Evolutionary conservation across 768 basidiomycete species (phyloP).

Genomic region (Boletus pseudopeckii): DNA sequence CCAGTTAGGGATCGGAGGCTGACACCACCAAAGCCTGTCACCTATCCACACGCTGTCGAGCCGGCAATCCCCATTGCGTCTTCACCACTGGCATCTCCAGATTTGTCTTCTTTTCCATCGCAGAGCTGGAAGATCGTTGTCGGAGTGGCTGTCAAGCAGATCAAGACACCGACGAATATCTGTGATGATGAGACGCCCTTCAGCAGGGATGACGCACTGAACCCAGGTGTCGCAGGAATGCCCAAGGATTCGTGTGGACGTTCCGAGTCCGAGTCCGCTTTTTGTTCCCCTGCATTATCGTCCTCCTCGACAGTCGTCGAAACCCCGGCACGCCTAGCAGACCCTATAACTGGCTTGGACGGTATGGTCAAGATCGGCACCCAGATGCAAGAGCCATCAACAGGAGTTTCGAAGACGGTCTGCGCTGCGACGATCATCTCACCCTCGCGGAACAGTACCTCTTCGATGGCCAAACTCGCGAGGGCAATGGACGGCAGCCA

Average conservation of each 20-base stretch:
- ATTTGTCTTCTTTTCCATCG: constrained; percentile 3
- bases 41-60: not conserved
- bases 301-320: not conserved
- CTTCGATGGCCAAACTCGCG: not conserved
- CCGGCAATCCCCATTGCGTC: not conserved
- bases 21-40: not conserved
- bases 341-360: not conserved
- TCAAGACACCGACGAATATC: not conserved
- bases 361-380: not conserved
- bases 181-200: not conserved
- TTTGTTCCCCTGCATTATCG: not conserved
- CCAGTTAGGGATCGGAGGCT: not conserved
- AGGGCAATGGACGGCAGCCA: not conserved
- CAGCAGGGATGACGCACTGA: too few species aligned
- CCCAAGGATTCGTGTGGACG: not conserved
- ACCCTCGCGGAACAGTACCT: not conserved
- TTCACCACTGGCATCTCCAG: not conserved
- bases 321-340: not conserved
- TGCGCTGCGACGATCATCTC: not conserved
- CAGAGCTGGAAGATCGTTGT: constrained; percentile 1
- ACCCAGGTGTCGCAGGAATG: too few species aligned
- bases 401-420: not conserved
- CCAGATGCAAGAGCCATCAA: not conserved
- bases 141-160: not conserved
- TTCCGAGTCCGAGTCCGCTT: not conserved